A percentile compares a stretch with the other conserved stretches of the same genome.
phyloP scores from a whole-genome alignment of 805 yeast genomes.

The Lachancea cidri region DNA sequence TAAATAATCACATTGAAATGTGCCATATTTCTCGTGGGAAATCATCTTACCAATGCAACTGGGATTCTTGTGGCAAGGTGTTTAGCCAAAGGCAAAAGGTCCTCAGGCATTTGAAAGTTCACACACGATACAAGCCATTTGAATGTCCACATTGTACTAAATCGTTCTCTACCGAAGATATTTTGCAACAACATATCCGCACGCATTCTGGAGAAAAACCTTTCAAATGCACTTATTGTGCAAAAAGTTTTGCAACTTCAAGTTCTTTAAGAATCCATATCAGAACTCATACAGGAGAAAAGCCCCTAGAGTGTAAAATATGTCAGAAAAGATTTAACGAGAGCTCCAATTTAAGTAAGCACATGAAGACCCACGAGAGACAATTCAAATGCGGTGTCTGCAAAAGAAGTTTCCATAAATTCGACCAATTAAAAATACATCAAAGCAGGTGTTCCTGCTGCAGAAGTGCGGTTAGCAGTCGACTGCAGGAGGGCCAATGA shows the following conservation, averaged over 20 bases:
- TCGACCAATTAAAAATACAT: conserved; percentile 41
- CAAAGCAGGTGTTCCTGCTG: conserved; percentile 12
- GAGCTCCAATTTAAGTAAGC: conserved; percentile 83
- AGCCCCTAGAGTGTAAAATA: conserved; percentile 75
- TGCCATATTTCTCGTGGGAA: conserved; percentile 74
- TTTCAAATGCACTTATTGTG: conserved; percentile 65
- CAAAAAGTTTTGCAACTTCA: conserved; percentile 73
- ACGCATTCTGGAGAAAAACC: conserved; percentile 91
- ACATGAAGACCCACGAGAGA: conserved; percentile 70
- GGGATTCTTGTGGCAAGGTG: conserved; percentile 72
- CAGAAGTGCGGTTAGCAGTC: not conserved
- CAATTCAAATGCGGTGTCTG: conserved; percentile 48
- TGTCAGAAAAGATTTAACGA: conserved; percentile 86
- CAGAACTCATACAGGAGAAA: conserved; percentile 86
- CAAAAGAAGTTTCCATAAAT: conserved; percentile 45
- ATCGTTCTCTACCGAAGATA: conserved; percentile 68
- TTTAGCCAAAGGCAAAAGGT: conserved; percentile 84
- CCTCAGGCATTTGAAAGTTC: conserved; percentile 80
- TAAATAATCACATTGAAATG: conserved; percentile 65
- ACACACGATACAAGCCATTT: conserved; percentile 79
- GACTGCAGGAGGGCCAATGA: not conserved
- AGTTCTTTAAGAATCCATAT: conserved; percentile 79
- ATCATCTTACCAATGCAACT: conserved; percentile 61
- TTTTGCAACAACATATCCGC: conserved; percentile 75
- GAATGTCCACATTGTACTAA: conserved; percentile 65